Percentiles rank a stretch among this genome's conserved stretches.
Evolutionary conservation across 2,329 filamentous ascomycete genomes (phyloP).

Genomic region (Phoma sp.): DNA sequence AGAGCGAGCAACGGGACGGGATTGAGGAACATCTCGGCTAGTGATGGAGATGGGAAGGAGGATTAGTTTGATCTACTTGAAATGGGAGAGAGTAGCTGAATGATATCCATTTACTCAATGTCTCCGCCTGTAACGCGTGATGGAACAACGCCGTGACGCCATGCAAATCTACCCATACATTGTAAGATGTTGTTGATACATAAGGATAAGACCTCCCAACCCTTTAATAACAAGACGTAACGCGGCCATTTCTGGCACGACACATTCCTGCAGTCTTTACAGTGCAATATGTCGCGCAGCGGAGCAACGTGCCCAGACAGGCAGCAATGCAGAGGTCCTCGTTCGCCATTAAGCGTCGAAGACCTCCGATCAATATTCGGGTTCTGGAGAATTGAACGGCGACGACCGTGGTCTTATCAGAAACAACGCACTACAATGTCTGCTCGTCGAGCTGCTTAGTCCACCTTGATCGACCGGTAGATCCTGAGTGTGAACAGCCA

Average conservation of each 20-base stretch:
- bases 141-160: conserved; percentile 2
- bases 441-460: conserved; percentile 70
- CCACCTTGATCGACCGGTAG: conserved; percentile 97
- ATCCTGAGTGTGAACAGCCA: conserved; percentile 95
- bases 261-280: too few relatives aligned
- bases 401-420: too few relatives aligned
- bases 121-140: neutral
- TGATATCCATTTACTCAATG: neutral
- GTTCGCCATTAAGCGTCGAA: too few relatives aligned
- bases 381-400: too few relatives aligned
- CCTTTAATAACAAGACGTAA: too few relatives aligned
- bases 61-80: neutral
- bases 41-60: conserved; percentile 3
- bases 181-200: neutral
- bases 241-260: too few relatives aligned
- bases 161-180: conserved; percentile 8
- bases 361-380: neutral
- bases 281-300: too few relatives aligned
- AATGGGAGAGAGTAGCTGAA: neutral
- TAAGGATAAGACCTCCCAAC: neutral
- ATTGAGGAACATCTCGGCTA: conserved; percentile 35
- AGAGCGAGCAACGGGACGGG: conserved; percentile 66
- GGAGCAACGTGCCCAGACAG: too few relatives aligned
- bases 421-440: too few relatives aligned
- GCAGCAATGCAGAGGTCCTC: too few relatives aligned